Percentiles rank a stretch among this genome's conserved stretches.
Evolutionary conservation across 176 grass and related monocot species (phyloP).

Genomic region (Tillandsia fasciculata): DNA sequence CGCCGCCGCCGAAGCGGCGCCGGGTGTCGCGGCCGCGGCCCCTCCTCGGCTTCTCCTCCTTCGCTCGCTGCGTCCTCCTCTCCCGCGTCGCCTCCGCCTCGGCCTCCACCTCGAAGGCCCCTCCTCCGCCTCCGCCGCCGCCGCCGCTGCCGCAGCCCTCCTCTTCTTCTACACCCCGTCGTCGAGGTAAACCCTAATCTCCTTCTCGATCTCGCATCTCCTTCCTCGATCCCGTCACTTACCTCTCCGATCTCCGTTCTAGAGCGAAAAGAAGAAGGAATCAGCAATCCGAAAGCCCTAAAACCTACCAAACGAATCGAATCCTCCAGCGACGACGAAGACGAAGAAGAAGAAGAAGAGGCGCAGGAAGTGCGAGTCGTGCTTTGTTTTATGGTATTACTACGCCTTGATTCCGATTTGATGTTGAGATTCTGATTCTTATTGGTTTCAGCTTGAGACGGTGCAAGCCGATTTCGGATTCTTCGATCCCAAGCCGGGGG

Average conservation of each 20-base stretch:
- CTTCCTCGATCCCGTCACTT: not conserved
- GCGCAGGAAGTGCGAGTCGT: not conserved
- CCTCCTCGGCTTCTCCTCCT: conserved; percentile 54
- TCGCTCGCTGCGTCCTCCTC: conserved; percentile 41
- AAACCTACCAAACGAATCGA: conserved; percentile 32
- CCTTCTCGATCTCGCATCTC: conserved; percentile 3
- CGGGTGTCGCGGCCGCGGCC: conserved; percentile 8
- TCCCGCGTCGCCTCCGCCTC: conserved; percentile 20
- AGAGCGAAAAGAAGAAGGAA: not conserved
- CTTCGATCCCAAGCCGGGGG: conserved; percentile 72
- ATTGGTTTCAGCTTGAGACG: conserved; percentile 23
- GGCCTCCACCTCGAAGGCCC: not conserved
- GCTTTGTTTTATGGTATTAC: not conserved
- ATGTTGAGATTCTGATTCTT: not conserved
- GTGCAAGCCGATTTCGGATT: conserved; percentile 91
- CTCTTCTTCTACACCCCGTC: not conserved
- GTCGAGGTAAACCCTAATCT: not conserved
- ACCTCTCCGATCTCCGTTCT: not conserved
- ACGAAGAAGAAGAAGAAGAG: conserved; percentile 19
- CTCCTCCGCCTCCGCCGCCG: conserved; percentile 2
- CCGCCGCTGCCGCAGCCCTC: not conserved
- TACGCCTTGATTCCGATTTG: not conserved
- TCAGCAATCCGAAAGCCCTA: conserved; percentile 1
- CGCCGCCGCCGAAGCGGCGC: conserved; percentile 16
- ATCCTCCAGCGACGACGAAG: conserved; percentile 24